Conservation (phyloP, 2,329 filamentous ascomycete species). For the Claviceps sorghi region DNA sequence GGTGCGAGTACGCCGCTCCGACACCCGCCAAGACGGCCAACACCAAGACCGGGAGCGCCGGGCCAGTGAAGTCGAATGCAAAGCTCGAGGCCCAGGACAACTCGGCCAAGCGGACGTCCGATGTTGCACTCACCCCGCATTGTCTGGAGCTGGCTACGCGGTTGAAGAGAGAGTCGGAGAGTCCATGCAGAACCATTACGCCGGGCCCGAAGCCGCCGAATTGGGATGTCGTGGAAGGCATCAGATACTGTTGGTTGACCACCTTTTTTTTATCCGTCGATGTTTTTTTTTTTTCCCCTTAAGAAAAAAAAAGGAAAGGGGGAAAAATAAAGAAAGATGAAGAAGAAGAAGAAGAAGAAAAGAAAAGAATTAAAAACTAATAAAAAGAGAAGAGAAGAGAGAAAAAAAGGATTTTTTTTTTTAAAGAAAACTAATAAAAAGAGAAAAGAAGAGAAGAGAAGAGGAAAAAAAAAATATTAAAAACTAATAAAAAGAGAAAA, state of each 20-base stretch:
- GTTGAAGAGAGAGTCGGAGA: neutral
- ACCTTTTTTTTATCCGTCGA: neutral
- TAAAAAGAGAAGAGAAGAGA: too few relatives aligned
- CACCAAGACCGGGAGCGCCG: neutral
- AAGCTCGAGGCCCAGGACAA: neutral
- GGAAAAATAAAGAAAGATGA: neutral
- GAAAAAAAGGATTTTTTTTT: too few relatives aligned
- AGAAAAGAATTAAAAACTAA: too few relatives aligned
- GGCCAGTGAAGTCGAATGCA: neutral
- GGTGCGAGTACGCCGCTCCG: conserved; percentile 1
- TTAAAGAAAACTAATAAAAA: too few relatives aligned
- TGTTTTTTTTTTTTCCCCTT: neutral
- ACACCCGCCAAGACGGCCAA: neutral
- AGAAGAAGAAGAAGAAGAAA: neutral
- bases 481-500: too few relatives aligned
- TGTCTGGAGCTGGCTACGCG: neutral
- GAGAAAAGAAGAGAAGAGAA: too few relatives aligned
- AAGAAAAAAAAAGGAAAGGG: neutral
- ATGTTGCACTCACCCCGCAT: neutral
- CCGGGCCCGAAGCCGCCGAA: conserved; percentile 1
- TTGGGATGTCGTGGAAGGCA: conserved; percentile 2
- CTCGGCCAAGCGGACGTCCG: neutral
- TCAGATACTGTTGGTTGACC: conserved; percentile 1
- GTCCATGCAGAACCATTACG: neutral
- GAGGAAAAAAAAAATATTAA: too few relatives aligned